Base-by-base conservation (phyloP, 352 stramenopile species). In the Discostella stelligera region DNA sequence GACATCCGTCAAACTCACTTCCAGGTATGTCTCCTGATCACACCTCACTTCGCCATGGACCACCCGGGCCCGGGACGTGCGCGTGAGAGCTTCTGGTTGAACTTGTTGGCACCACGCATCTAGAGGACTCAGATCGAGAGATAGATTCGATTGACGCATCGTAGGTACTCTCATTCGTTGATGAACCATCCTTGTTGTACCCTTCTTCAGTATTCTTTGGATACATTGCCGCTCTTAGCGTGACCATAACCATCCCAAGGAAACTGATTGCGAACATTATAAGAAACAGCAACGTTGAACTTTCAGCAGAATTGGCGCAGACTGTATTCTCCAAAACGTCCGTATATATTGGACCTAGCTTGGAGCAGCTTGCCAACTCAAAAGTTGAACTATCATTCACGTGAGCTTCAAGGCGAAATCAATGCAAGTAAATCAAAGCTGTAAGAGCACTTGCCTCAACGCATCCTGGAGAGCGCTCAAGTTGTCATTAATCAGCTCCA, bases 211-310 rank as follows among this genome's bases (percentile, higher is more conserved):
- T 32, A 5, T 5, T 6, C 27, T 32, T 32, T 11, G 75, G 75
- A 65, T 74, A 77, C 68, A 83, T 71, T 9, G 68, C 75, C 8
- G 69, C 61, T 58, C 75, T 20, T n/a, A 83, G 41, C 39, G 66
- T 75, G 37, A 83, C 76, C 68, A 83, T 71, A 2, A 83, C n/a
- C 62, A 83, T 83, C 14, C 75, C 75, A 44, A 74, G 37, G 0
- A 77, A 14, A 20, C 54, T 65, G 23, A 83, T 62, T 21, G 46
- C 25, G 25, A 83, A 58, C 13, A 60, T 53, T 23, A 83, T 53
- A 18, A 18, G 56, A 61, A 77, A 78, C 25, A 74, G 37, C 0
- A 83, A 13, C 4, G 56, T 68, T 10, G 78, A 44, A 32, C 64
- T 60, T 48, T 37, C 59, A 50, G 25, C 41, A 60, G 62, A 75